Evolutionary conservation across 2,329 filamentous ascomycete species (phyloP), one percentile per base, ranked within the genome.

Genomic region (Cercospora nicotianae): DNA sequence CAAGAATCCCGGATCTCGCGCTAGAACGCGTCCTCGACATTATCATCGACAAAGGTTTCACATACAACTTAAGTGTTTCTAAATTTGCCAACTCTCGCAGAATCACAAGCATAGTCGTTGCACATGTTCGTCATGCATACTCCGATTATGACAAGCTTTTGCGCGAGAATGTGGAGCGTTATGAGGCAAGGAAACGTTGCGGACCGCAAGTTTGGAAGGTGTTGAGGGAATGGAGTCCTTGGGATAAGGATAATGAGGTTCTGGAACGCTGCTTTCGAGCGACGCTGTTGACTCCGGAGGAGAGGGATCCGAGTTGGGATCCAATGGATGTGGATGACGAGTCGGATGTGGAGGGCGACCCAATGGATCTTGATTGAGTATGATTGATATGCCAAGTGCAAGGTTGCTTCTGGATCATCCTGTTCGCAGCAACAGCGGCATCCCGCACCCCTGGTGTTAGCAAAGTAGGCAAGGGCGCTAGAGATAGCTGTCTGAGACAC

Each of bases 121-220:
- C 87, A 18, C 87, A 89, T 74, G 87, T 89, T 67, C 84, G 87
- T 28, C 87, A 89, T 73, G 76, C 82, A 7, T 87, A 88, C 72
- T 89, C 86, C 63, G 80, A 87, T 63, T 90, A 90, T 75, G 87
- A 90, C 75, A 81, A 81, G 57, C 79, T 88, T 42, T 78, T 89
- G 13, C 70, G 68, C 3, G 69, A 69, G 3, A 70, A 71, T 7
- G 63, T 76, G 0, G 76, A 76, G 67, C 60, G 75, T 12, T 78
- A 71, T 33, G 75, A 75, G 18, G 76, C 76, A 10, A 68, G 76
- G 3, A 60, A 68, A n/a, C 31, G 61, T 31, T 76, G 71, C n/a
- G 68, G 64, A 7, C 45, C 68, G 8, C 55, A 61, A 20, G 73
- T 77, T 1, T 77, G 75, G 75, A 76, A 73, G 69, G 66, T 72